A percentile compares a stretch with the other conserved stretches of the same genome.
Evolutionary conservation across 2,329 filamentous ascomycete genomes (phyloP).

Genomic region (Amylocarpus encephaloides): DNA sequence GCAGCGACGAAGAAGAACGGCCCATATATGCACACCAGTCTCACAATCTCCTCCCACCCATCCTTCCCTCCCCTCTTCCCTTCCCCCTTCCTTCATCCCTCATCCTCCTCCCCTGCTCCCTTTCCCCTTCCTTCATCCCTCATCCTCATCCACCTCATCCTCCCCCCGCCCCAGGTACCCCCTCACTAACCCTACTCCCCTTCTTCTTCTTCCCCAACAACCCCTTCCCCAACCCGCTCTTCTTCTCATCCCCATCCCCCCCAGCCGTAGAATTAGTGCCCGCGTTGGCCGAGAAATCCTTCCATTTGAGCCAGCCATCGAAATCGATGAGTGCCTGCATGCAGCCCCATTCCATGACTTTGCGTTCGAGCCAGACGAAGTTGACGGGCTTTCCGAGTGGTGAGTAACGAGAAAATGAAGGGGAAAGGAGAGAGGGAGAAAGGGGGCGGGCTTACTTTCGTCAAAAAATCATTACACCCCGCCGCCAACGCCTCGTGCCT

Average conservation of each 20-base stretch:
- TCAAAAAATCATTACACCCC: slow-evolving; percentile 96
- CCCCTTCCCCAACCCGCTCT: slow-evolving; percentile 2
- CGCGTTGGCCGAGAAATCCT: slow-evolving; percentile 57
- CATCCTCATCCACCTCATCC: neutral
- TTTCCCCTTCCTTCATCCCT: slow-evolving; percentile 20
- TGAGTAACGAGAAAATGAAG: slow-evolving; percentile 17
- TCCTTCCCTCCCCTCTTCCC: neutral
- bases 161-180: slow-evolving; percentile 3
- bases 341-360: slow-evolving; percentile 99
- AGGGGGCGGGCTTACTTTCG: slow-evolving; percentile 60
- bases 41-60: too few species aligned
- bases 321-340: slow-evolving; percentile 99
- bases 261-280: slow-evolving; percentile 21
- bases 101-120: slow-evolving; percentile 8
- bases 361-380: slow-evolving; percentile 93
- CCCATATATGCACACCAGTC: too few species aligned
- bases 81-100: neutral
- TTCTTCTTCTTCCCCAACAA: slow-evolving; percentile 19
- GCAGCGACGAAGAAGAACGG: too few species aligned
- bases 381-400: slow-evolving; percentile 99
- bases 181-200: slow-evolving; percentile 16
- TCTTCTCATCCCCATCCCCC: slow-evolving; percentile 24
- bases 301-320: slow-evolving; percentile 97
- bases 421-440: neutral
- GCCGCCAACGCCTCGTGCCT: slow-evolving; percentile 90